These are phyloP conservation scores for Termitomyces sp. DNA, from an alignment of 768 basidiomycete species.

Conservation along the genomic window DNA sequence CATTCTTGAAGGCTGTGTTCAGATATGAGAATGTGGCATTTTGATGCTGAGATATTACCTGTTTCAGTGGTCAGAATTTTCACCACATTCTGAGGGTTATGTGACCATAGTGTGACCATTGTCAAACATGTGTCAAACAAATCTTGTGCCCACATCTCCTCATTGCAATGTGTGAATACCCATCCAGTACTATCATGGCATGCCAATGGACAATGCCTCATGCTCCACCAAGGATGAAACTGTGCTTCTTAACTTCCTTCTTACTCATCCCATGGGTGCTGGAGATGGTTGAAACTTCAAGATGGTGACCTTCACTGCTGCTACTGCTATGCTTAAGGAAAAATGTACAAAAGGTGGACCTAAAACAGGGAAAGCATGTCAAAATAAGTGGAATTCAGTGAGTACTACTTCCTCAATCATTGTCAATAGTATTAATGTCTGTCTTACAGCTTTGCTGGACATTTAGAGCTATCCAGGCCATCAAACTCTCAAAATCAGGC, in stretches of 20 bases:
- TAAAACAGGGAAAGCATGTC: neutral
- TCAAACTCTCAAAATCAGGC: conserved; percentile 15
- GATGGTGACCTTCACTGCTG: neutral
- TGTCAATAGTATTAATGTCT: neutral
- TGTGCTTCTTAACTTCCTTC: neutral
- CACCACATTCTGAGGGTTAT: no score
- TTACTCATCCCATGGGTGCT: neutral
- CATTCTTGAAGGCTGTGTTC: no score
- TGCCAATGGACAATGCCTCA: neutral
- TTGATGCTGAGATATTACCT: no score
- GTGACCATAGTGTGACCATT: no score
- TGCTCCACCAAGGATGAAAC: neutral
- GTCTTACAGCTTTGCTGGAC: neutral
- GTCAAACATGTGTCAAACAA: no score
- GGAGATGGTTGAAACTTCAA: neutral
- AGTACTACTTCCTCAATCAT: neutral
- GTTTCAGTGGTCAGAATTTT: no score
- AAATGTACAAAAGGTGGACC: no score
- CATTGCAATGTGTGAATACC: no score
- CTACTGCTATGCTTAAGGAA: neutral
- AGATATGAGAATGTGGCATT: no score
- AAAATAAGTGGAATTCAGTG: neutral
- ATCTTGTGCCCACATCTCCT: no score
- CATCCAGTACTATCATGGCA: no score
- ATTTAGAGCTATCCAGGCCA: conserved; percentile 12